Conservation (phyloP, 768 basidiomycete genomes). For the Chalciporus piperatus region DNA sequence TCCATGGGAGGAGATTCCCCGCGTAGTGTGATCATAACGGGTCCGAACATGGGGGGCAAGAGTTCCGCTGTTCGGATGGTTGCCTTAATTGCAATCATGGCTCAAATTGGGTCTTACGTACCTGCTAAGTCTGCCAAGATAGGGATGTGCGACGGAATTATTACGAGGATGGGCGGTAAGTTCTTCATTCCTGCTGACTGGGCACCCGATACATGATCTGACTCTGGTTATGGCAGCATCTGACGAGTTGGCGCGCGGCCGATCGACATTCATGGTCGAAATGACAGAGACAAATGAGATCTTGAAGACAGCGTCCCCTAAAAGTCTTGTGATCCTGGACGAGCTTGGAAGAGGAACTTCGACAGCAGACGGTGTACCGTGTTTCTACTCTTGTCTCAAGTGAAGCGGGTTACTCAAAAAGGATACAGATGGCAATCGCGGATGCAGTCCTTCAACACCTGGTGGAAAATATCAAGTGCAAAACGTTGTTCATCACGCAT, state of each 20-base stretch:
- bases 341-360: constrained; percentile 89
- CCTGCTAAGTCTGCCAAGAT: constrained; percentile 74
- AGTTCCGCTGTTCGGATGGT: constrained; percentile 81
- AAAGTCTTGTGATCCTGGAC: constrained; percentile 87
- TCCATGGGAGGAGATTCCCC: constrained; percentile 53
- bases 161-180: constrained; percentile 88
- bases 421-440: constrained; percentile 77
- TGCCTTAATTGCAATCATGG: constrained; percentile 68
- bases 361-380: constrained; percentile 79
- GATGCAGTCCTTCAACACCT: constrained; percentile 76
- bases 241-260: constrained; percentile 82
- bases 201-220: neutral
- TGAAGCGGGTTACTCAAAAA: constrained; percentile 3
- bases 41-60: constrained; percentile 88
- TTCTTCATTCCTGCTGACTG: neutral
- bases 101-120: constrained; percentile 92
- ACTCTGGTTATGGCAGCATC: constrained; percentile 49
- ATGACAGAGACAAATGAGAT: constrained; percentile 93
- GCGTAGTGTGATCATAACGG: constrained; percentile 71
- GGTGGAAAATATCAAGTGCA: constrained; percentile 53
- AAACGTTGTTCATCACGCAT: constrained; percentile 92
- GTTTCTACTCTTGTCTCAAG: neutral
- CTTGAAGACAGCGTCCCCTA: constrained; percentile 65
- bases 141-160: constrained; percentile 79
- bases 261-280: constrained; percentile 97